Base-by-base conservation (phyloP, 345 rosid genomes). In the Citrus sinensis region DNA sequence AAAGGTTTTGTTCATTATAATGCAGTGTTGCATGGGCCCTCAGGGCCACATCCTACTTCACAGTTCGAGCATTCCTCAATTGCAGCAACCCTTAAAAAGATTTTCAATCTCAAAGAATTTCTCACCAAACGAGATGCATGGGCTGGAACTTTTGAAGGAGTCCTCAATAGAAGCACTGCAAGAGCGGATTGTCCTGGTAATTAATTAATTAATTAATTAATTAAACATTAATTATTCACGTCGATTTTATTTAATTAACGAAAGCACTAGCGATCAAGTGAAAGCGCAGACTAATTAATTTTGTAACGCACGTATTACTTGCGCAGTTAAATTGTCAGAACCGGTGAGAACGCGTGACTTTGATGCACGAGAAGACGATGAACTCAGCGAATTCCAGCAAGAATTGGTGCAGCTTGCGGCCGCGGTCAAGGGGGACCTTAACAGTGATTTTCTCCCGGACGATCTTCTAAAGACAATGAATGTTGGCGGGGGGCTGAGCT, bases 31-130 rank as follows among this genome's bases (percentile, higher is more conserved):
- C 98, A 94, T 32, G 85, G 85, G 83, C 98, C 98, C 2, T 79
- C 85, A 25, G 98, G 98, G 83, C 98, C 97, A 1, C 67, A 85
- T 19, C 82, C 87, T n/a, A 87, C 92, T 3, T 94, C 98, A 5
- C 87, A 94, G 83, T 93, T 79, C 40, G 98, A 94, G 84, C 98
- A 94, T 79, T 93, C 98, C 4, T 94, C 98, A 5, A 88, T 94
- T 1, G 79, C 97, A 7, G 98, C 98, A 40, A 91, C 97, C 7
- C 77, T 93, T 2, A 92, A 94, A 25, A 94, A 87, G 84, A 87
- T 93, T 59, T 93, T 94, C 85, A 89, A 92, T 83, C 92, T 94
- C 0, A 85, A 89, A 66, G 80, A 86, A 39, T 94, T 94, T 80
- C 86, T 94, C 5, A 94, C 94, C 11, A 92, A 93, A 82, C 94